Evolutionary conservation across 805 yeast genomes (phyloP).

Genomic region (Ogataea ganodermae): DNA sequence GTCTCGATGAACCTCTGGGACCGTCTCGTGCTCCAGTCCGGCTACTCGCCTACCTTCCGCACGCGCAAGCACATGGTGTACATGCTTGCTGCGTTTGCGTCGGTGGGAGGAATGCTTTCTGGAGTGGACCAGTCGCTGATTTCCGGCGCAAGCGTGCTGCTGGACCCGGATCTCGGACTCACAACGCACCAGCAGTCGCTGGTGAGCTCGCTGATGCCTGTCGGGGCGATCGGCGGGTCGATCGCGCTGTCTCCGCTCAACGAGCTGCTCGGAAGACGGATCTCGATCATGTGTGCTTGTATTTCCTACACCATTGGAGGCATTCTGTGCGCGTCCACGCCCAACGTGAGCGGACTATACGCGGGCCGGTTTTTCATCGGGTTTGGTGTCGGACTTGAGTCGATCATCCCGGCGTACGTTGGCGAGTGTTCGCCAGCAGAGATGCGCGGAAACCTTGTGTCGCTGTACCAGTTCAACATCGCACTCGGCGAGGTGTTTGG

Average conservation of each 20-base stretch:
- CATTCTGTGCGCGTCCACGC: conserved; percentile 55
- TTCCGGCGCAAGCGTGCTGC: conserved; percentile 60
- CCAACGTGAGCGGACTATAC: conserved; percentile 48
- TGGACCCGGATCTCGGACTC: conserved; percentile 45
- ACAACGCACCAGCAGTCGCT: conserved; percentile 48
- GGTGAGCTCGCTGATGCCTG: conserved; percentile 63
- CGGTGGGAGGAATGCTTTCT: conserved; percentile 64
- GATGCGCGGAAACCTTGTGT: conserved; percentile 62
- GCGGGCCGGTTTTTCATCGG: conserved; percentile 64
- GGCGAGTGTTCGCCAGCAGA: conserved; percentile 60
- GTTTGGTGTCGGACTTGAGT: conserved; percentile 66
- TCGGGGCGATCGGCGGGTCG: conserved; percentile 68
- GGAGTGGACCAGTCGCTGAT: conserved; percentile 71
- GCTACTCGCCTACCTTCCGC: conserved; percentile 40
- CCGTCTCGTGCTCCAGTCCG: conserved; percentile 40
- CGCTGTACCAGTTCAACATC: conserved; percentile 63
- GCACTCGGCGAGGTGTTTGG: conserved; percentile 70
- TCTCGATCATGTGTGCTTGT: conserved; percentile 57
- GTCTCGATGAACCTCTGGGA: conserved; percentile 39
- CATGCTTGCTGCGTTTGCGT: conserved; percentile 57
- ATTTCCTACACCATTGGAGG: conserved; percentile 63
- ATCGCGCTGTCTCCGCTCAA: conserved; percentile 59
- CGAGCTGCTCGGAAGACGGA: conserved; percentile 56
- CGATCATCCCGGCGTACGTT: conserved; percentile 64
- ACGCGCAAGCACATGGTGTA: conserved; percentile 48